Percentiles rank a stretch among this genome's conserved stretches.
Evolutionary conservation across 441 rosid species (phyloP).

Genomic region (Pelargonium myrrhifolium): DNA sequence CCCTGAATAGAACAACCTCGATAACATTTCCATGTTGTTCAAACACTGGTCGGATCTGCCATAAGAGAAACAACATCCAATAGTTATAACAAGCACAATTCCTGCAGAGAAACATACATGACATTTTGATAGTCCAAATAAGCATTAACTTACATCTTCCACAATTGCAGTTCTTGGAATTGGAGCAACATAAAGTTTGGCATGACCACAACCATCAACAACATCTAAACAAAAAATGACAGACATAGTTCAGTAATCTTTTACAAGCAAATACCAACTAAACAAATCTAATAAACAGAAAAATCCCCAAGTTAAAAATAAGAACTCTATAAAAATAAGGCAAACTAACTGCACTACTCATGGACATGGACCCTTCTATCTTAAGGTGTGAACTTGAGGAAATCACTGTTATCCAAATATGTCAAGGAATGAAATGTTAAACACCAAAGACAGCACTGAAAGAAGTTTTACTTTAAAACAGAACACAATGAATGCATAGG

Average conservation of each 20-base stretch:
- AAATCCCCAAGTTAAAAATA: too few species aligned
- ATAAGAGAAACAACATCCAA: conserved; percentile 15
- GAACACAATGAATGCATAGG: not conserved
- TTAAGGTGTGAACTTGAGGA: not conserved
- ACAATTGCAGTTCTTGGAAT: conserved; percentile 48
- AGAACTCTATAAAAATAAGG: not conserved
- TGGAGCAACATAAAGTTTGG: conserved; percentile 65
- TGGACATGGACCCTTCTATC: not conserved
- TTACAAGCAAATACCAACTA: not conserved
- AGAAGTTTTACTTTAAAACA: not conserved
- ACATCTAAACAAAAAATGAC: conserved; percentile 35
- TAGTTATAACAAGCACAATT: conserved; percentile 6
- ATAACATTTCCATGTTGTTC: conserved; percentile 57
- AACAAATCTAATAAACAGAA: not conserved
- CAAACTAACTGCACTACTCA: not conserved
- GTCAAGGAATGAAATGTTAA: not conserved
- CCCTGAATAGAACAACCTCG: conserved; percentile 64
- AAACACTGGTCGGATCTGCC: conserved; percentile 62
- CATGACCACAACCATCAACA: conserved; percentile 33
- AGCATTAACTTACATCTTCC: conserved; percentile 47
- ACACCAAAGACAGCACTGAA: not conserved
- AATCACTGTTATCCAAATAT: not conserved
- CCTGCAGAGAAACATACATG: not conserved
- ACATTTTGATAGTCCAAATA: not conserved
- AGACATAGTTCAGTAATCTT: not conserved